phyloP scores from a whole-genome alignment of 2,329 filamentous ascomycete species.

The Curvularia lunata region DNA sequence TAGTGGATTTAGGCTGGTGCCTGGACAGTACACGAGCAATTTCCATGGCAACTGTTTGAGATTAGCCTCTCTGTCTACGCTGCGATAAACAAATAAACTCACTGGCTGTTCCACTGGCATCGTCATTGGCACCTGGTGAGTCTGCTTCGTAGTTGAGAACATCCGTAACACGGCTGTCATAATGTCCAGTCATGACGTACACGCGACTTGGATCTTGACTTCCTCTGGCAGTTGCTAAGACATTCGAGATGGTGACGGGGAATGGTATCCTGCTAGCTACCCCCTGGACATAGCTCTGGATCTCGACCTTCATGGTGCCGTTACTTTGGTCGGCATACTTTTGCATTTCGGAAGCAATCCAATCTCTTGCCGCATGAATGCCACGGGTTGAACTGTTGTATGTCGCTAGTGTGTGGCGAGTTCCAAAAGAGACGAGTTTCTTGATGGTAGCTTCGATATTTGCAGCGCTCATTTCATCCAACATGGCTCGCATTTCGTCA shows the following conservation, averaged over 20 bases:
- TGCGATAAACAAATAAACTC: conserved; percentile 4
- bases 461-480: conserved; percentile 50
- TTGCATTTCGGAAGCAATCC: conserved; percentile 60
- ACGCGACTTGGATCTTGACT: conserved; percentile 56
- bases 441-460: conserved; percentile 60
- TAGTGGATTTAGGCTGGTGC: conserved; percentile 57
- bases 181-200: conserved; percentile 64
- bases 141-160: conserved; percentile 59
- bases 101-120: conserved; percentile 62
- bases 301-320: conserved; percentile 59
- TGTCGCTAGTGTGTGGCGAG: conserved; percentile 62
- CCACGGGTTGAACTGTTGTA: conserved; percentile 60
- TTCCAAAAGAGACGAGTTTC: conserved; percentile 63
- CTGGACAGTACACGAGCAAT: conserved; percentile 61
- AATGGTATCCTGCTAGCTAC: conserved; percentile 57
- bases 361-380: conserved; percentile 64
- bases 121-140: conserved; percentile 64
- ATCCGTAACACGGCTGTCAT: conserved; percentile 61
- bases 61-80: conserved; percentile 11
- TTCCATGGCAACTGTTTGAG: conserved; percentile 57
- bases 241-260: conserved; percentile 61
- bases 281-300: conserved; percentile 60
- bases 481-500: conserved; percentile 49
- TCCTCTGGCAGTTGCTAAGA: conserved; percentile 57
- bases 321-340: conserved; percentile 56